These are phyloP conservation scores for Barnettozyma vustinii DNA, from an alignment of 805 yeast genomes.

Conservation along the genomic window DNA sequence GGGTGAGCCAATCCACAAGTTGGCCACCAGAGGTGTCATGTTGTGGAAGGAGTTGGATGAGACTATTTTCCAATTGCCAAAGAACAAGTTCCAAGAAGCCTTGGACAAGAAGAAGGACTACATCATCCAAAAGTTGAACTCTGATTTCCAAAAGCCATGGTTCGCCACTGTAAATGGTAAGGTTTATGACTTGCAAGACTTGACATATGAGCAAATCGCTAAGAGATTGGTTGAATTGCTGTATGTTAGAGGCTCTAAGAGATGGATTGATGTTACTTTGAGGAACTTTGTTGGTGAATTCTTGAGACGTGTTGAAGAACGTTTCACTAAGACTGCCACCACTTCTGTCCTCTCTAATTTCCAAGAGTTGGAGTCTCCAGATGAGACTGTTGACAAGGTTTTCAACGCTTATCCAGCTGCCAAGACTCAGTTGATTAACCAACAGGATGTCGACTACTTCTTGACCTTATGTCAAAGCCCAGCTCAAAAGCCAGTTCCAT, in stretches of 20 bases:
- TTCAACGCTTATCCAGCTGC: constrained; percentile 70
- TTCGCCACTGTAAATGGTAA: constrained; percentile 71
- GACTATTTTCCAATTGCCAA: constrained; percentile 86
- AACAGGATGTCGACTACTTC: constrained; percentile 94
- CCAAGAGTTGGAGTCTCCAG: constrained; percentile 64
- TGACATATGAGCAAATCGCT: constrained; percentile 93
- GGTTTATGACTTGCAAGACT: constrained; percentile 86
- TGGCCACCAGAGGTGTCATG: constrained; percentile 96
- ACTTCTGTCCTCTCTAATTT: constrained; percentile 73
- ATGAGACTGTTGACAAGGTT: constrained; percentile 50
- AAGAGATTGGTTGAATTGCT: constrained; percentile 81
- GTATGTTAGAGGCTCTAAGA: constrained; percentile 67
- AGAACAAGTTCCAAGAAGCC: constrained; percentile 78
- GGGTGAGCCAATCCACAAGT: constrained; percentile 99
- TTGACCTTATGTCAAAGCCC: constrained; percentile 78
- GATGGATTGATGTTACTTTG: constrained; percentile 87
- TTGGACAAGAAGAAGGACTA: constrained; percentile 78
- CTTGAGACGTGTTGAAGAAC: constrained; percentile 94
- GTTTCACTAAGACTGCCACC: constrained; percentile 60
- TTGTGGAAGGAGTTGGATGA: constrained; percentile 98
- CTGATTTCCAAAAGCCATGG: constrained; percentile 98
- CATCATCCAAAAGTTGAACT: constrained; percentile 79
- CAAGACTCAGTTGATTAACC: constrained; percentile 76
- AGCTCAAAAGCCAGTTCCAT: constrained; percentile 94
- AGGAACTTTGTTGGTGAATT: constrained; percentile 83